Evolutionary conservation across 1,284 basidiomycete genomes (phyloP).

Genomic region (Pholiota adiposa): DNA sequence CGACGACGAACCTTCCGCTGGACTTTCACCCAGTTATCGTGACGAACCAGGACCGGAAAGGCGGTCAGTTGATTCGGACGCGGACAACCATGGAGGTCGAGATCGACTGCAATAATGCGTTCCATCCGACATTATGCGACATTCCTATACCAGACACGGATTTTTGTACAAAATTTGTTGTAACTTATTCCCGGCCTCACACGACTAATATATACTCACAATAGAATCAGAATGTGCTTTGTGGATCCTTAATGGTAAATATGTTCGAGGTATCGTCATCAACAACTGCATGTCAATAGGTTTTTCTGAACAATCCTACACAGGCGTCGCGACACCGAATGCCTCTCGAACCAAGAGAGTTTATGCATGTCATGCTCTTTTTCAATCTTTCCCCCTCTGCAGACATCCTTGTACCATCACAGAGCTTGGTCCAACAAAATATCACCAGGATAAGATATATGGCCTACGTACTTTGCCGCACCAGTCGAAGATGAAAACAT

Average conservation of each 20-base stretch:
- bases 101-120: constrained; percentile 8
- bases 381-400: too few relatives aligned
- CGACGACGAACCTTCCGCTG: constrained; percentile 57
- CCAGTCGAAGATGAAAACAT: too few relatives aligned
- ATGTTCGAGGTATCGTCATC: too few relatives aligned
- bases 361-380: too few relatives aligned
- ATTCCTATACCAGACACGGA: not conserved
- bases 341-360: too few relatives aligned
- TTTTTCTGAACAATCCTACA: too few relatives aligned
- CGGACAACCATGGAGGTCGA: constrained; percentile 9
- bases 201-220: not conserved
- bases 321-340: too few relatives aligned
- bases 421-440: too few relatives aligned
- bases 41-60: constrained; percentile 48
- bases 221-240: not conserved
- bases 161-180: not conserved
- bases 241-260: not conserved
- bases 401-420: too few relatives aligned
- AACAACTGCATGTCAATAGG: too few relatives aligned
- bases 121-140: not conserved
- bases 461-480: too few relatives aligned
- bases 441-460: too few relatives aligned
- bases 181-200: constrained; percentile 3
- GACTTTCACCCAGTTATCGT: constrained; percentile 49
- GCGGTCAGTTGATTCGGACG: constrained; percentile 4